phyloP scores from a whole-genome alignment of 164 flowering plant genomes.

The Vitis cinerea region DNA sequence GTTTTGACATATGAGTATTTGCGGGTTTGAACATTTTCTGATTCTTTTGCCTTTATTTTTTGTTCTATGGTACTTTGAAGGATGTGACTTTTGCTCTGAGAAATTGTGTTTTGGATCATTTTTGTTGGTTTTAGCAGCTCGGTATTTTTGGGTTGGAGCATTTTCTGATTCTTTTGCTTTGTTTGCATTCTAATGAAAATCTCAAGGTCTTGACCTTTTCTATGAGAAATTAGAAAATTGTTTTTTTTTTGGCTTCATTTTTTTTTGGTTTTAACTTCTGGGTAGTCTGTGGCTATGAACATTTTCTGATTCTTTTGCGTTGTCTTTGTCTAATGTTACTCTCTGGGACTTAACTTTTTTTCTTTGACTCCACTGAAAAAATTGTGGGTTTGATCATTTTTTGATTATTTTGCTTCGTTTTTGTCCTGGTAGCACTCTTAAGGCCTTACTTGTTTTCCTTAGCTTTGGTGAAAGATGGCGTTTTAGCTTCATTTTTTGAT shows the following conservation, averaged over 20 bases:
- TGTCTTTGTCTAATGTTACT: neutral
- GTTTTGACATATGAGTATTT: neutral
- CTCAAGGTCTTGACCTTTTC: too few species aligned
- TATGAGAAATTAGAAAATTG: neutral
- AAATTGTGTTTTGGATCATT: neutral
- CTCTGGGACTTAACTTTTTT: too few species aligned
- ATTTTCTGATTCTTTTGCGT: neutral
- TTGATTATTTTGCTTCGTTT: neutral
- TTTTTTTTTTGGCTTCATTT: conserved; percentile 1
- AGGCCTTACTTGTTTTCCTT: too few species aligned
- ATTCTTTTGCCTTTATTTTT: neutral
- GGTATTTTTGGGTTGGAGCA: neutral
- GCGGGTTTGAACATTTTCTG: neutral
- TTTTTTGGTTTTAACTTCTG: neutral
- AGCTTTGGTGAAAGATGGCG: neutral
- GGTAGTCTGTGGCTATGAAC: neutral
- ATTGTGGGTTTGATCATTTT: neutral
- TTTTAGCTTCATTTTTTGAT: neutral
- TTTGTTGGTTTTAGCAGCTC: neutral
- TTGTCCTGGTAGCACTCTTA: neutral
- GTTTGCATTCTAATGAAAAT: neutral
- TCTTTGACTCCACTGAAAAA: too few species aligned
- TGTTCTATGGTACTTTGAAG: neutral
- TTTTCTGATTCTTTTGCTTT: neutral
- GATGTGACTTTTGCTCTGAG: too few species aligned